phyloP scores from a whole-genome alignment of 169 alveolate species.

The Eimeria maxima region DNA sequence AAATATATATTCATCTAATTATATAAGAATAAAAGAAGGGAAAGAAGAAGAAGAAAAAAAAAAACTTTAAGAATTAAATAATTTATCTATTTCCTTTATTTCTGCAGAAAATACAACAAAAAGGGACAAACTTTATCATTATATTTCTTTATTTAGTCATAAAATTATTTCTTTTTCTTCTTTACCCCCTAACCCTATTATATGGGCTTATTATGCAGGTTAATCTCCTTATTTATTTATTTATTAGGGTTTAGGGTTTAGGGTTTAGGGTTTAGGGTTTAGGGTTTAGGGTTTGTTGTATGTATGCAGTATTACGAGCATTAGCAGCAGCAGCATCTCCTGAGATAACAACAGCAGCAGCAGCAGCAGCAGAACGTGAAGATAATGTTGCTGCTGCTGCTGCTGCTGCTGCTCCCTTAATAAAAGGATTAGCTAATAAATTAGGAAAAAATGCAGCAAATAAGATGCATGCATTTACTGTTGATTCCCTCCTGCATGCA shows the following conservation, averaged over 20 bases:
- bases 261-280: constrained; percentile 38
- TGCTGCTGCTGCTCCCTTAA: no score
- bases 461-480: no score
- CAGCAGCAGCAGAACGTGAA: not conserved
- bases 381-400: no score
- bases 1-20: not conserved
- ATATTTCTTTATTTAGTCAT: not conserved
- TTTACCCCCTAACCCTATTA: no score
- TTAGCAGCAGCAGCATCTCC: not conserved
- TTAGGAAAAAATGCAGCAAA: no score
- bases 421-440: no score
- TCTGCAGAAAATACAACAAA: not conserved
- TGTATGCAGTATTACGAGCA: not conserved
- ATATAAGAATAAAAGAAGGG: not conserved
- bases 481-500: no score
- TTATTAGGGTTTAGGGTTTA: constrained; percentile 22
- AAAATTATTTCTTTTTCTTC: not conserved
- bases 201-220: not conserved
- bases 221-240: not conserved
- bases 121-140: not conserved
- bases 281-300: not conserved
- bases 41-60: not conserved
- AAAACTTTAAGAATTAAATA: not conserved
- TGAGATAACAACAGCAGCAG: not conserved
- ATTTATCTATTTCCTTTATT: not conserved